Evolutionary conservation across 495 filamentous ascomycete genomes (phyloP).

Genomic region (Glarea lozoyensis): DNA sequence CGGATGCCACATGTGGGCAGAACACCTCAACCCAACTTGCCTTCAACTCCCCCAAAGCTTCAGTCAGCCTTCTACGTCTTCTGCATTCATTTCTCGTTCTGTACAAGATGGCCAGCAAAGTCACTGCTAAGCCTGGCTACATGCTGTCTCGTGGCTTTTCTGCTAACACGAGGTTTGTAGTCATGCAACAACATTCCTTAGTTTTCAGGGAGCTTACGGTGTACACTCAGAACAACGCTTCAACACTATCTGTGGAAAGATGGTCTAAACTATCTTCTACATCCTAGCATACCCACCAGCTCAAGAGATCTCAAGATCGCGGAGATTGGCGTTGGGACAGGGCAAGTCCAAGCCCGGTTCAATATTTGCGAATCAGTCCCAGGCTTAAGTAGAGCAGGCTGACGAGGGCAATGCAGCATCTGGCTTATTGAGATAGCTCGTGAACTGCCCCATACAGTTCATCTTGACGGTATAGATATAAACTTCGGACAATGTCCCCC

Average conservation of each 20-base stretch:
- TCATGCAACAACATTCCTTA: too few relatives aligned
- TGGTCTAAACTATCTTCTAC: neutral
- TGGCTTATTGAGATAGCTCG: conserved; percentile 1
- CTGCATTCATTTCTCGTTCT: neutral
- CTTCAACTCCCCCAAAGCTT: too few relatives aligned
- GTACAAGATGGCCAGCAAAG: neutral
- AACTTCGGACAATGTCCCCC: neutral
- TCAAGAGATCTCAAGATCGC: conserved; percentile 1
- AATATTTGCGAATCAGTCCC: neutral
- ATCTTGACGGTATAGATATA: neutral
- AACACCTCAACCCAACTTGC: too few relatives aligned
- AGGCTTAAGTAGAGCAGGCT: neutral
- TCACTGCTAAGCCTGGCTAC: neutral
- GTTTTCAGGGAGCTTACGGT: too few relatives aligned
- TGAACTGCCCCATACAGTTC: neutral
- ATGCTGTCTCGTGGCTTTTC: neutral
- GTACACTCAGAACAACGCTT: neutral
- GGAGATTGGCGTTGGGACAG: conserved; percentile 1
- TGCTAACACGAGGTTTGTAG: neutral
- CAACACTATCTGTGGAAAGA: conserved; percentile 2
- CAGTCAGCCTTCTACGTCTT: too few relatives aligned
- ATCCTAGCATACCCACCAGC: neutral
- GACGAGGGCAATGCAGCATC: neutral
- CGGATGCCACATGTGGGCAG: too few relatives aligned
- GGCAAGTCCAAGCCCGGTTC: neutral